Percentiles rank a stretch among this genome's conserved stretches.
Evolutionary conservation across 2,329 filamentous ascomycete species (phyloP).

Genomic region (Trichoderma koningii): DNA sequence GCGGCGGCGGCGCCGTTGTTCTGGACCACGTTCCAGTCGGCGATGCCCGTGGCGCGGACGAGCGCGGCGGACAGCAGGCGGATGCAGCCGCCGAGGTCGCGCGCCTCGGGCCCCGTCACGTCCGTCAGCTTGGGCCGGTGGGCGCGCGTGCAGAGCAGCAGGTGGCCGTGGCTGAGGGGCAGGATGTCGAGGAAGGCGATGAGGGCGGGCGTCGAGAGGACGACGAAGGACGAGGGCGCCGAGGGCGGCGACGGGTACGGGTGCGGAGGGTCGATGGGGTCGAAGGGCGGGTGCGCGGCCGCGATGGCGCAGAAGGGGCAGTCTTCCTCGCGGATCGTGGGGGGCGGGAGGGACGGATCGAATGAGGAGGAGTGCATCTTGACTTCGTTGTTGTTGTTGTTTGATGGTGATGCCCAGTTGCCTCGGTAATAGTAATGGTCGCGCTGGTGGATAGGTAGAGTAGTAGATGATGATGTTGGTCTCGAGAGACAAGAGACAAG

Average conservation of each 20-base stretch:
- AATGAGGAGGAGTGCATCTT: conserved; percentile 37
- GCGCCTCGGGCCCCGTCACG: conserved; percentile 62
- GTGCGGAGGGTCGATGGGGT: conserved; percentile 47
- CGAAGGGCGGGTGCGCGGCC: conserved; percentile 50
- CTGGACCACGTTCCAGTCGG: conserved; percentile 95
- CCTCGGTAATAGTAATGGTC: background rate
- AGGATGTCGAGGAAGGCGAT: conserved; percentile 93
- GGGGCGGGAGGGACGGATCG: conserved; percentile 40
- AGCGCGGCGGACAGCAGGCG: conserved; percentile 73
- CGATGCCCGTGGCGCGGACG: conserved; percentile 66
- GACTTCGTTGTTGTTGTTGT: background rate
- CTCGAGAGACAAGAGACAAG: background rate
- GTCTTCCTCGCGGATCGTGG: conserved; percentile 35
- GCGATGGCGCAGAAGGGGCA: conserved; percentile 68
- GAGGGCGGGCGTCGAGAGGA: conserved; percentile 75
- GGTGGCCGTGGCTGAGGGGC: conserved; percentile 79
- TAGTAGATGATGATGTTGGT: background rate
- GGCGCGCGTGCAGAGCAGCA: conserved; percentile 75
- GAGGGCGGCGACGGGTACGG: conserved; percentile 41
- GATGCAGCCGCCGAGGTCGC: conserved; percentile 67
- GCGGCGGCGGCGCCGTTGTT: conserved; percentile 90
- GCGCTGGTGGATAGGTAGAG: too few relatives aligned
- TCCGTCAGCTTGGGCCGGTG: conserved; percentile 80
- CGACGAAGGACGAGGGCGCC: conserved; percentile 58
- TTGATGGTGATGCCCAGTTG: background rate